Percentiles rank a stretch among this genome's conserved stretches.
Conservation (phyloP, 805 yeast genomes). For the Sungouiozyma ichnusensis region DNA sequence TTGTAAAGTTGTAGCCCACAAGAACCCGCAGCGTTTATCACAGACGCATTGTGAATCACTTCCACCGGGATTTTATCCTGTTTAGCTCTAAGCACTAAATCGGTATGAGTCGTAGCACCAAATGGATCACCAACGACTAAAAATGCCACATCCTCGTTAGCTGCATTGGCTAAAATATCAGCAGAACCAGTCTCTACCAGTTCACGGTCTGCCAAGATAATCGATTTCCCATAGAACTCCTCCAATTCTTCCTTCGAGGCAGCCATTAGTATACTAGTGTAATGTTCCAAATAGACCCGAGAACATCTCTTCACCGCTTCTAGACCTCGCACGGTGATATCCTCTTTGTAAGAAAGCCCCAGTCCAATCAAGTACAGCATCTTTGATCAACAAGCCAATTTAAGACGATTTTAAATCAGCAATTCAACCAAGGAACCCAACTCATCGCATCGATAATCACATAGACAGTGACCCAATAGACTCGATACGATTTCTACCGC, state of each 20-base stretch:
- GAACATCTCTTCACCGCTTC: slow-evolving; percentile 75
- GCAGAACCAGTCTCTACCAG: slow-evolving; percentile 87
- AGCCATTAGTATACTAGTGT: slow-evolving; percentile 91
- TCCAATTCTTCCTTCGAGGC: slow-evolving; percentile 70
- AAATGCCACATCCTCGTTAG: slow-evolving; percentile 78
- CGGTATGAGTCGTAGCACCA: slow-evolving; percentile 98
- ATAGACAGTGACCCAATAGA: too few species aligned
- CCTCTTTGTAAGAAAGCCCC: slow-evolving; percentile 81
- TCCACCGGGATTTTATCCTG: slow-evolving; percentile 71
- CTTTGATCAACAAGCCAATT: slow-evolving; percentile 2
- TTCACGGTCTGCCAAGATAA: slow-evolving; percentile 87
- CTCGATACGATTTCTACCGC: too few species aligned
- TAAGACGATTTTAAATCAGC: neutral
- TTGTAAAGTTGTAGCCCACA: slow-evolving; percentile 92
- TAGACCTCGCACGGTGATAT: slow-evolving; percentile 89
- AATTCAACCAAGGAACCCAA: neutral
- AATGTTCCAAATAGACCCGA: slow-evolving; percentile 90
- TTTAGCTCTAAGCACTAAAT: slow-evolving; percentile 82
- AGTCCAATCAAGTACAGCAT: slow-evolving; percentile 90
- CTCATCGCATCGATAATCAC: too few species aligned
- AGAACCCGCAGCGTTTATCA: slow-evolving; percentile 97
- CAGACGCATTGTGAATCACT: slow-evolving; percentile 88
- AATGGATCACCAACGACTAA: slow-evolving; percentile 96
- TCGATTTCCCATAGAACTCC: slow-evolving; percentile 73
- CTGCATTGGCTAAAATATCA: slow-evolving; percentile 64